Evolutionary conservation across 306 rosid species (phyloP).

Genomic region (Cucurbita argyrosperma): DNA sequence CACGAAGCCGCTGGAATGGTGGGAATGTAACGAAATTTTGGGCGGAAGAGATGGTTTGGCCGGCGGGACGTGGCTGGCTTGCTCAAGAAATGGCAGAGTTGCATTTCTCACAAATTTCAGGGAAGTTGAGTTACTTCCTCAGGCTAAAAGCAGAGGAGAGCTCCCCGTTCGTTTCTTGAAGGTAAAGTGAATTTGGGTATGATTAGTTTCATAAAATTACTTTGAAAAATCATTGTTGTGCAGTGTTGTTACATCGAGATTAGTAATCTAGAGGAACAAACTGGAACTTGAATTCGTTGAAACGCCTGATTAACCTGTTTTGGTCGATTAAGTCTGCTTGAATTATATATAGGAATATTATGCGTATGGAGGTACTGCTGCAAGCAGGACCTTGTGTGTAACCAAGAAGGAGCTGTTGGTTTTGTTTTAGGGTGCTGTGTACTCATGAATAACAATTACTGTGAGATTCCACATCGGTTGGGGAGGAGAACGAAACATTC

Average conservation of each 20-base stretch:
- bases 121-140: slow-evolving; percentile 24
- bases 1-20: slow-evolving; percentile 49
- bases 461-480: no score
- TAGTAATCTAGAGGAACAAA: not conserved
- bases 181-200: slow-evolving; percentile 17
- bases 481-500: no score
- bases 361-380: no score
- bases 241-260: not conserved
- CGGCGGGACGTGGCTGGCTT: slow-evolving; percentile 80
- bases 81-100: slow-evolving; percentile 30
- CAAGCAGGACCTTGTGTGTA: not conserved
- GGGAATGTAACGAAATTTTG: slow-evolving; percentile 37
- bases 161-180: slow-evolving; percentile 49
- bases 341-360: no score
- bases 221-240: not conserved
- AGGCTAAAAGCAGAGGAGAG: slow-evolving; percentile 57
- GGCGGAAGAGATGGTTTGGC: slow-evolving; percentile 56
- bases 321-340: no score
- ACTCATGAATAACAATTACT: not conserved
- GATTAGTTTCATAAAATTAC: not conserved
- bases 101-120: slow-evolving; percentile 70
- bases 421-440: not conserved
- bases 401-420: not conserved
- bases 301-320: not conserved
- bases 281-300: not conserved